Percentiles rank a stretch among this genome's conserved stretches.
Evolutionary conservation across 2,329 filamentous ascomycete genomes (phyloP).

Genomic region (Ophidiomyces ophidiicola): DNA sequence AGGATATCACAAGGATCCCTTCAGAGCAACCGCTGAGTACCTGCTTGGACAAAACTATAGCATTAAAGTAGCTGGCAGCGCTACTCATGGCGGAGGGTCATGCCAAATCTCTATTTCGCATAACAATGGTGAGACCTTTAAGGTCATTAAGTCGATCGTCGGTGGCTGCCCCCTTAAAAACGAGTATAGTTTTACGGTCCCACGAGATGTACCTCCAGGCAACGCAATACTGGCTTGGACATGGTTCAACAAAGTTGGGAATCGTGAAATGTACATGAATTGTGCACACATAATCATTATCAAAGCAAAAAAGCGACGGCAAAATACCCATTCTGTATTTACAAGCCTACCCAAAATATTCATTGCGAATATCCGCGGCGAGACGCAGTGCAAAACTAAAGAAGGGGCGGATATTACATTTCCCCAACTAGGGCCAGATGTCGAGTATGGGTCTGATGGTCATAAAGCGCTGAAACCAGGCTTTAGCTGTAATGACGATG

Average conservation of each 20-base stretch:
- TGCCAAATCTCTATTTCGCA: conserved; percentile 67
- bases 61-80: conserved; percentile 52
- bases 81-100: conserved; percentile 56
- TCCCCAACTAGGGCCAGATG: conserved; percentile 11
- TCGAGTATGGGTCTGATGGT: conserved; percentile 11
- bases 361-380: conserved; percentile 11
- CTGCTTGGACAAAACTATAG: conserved; percentile 50
- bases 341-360: conserved; percentile 11
- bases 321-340: conserved; percentile 3
- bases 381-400: conserved; percentile 10
- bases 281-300: conserved; percentile 59
- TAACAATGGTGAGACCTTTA: conserved; percentile 58
- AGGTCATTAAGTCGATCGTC: conserved; percentile 53
- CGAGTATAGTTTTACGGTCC: conserved; percentile 55
- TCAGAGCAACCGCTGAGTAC: conserved; percentile 49
- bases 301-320: conserved; percentile 12
- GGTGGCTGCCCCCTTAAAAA: conserved; percentile 43
- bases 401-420: conserved; percentile 11
- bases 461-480: conserved; percentile 1
- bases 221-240: conserved; percentile 62
- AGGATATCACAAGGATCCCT: conserved; percentile 46
- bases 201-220: conserved; percentile 47
- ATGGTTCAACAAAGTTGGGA: conserved; percentile 59
- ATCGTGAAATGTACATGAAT: conserved; percentile 54
- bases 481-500: too few relatives aligned